phyloP scores from a whole-genome alignment of 768 basidiomycete species.

The Mycena galopus region DNA sequence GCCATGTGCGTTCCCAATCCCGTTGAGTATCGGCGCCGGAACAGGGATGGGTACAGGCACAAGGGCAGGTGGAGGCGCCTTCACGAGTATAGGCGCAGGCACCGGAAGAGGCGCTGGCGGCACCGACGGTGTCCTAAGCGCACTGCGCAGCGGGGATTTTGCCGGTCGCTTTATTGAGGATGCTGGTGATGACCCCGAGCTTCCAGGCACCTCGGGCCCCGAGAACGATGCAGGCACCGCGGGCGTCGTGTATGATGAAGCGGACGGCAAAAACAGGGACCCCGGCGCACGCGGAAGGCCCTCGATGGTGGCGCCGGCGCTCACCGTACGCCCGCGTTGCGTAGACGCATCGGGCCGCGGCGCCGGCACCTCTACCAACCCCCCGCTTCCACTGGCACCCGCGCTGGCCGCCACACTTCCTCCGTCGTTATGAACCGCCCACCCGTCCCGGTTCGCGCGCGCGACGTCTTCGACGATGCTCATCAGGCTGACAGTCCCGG shows the following conservation, averaged over 20 bases:
- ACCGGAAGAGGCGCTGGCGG: conserved; percentile 39
- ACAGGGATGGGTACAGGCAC: conserved; percentile 31
- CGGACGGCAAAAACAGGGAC: conserved; percentile 47
- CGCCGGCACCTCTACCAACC: conserved; percentile 61
- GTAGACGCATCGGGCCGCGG: conserved; percentile 57
- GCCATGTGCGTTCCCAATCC: conserved; percentile 22
- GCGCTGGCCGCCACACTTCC: conserved; percentile 36
- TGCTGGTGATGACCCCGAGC: conserved; percentile 15
- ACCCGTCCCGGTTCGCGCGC: conserved; percentile 49
- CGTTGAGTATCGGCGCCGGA: conserved; percentile 23
- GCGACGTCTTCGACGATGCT: conserved; percentile 77
- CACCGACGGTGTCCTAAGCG: conserved; percentile 64
- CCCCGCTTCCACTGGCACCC: conserved; percentile 29
- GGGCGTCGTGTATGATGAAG: conserved; percentile 14
- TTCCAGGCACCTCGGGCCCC: conserved; percentile 7
- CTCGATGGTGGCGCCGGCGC: conserved; percentile 28
- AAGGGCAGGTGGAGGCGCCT: conserved; percentile 44
- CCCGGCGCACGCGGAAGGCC: conserved; percentile 50
- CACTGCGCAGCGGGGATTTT: conserved; percentile 71
- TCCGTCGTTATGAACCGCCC: conserved; percentile 35
- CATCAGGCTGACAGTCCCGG: conserved; percentile 63
- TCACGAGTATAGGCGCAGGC: conserved; percentile 1
- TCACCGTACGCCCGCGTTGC: conserved; percentile 43
- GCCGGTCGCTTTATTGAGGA: conserved; percentile 45
- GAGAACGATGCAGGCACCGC: conserved; percentile 26